phyloP scores from a whole-genome alignment of 306 rosid genomes.

The Canavalia ensiformis region DNA sequence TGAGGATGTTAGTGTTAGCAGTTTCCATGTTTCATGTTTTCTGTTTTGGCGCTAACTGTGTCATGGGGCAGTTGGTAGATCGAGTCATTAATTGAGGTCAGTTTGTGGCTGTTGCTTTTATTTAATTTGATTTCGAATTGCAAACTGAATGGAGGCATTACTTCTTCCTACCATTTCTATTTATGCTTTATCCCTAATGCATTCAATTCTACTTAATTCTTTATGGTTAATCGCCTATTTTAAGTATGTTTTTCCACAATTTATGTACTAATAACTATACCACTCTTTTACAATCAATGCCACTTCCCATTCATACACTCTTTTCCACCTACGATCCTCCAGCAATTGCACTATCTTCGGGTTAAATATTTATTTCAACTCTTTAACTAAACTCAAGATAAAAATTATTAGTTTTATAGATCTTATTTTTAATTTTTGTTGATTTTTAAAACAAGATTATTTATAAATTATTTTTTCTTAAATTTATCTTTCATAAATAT shows the following conservation, averaged over 20 bases:
- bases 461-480: no score
- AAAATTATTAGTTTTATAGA: no score
- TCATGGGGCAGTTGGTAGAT: constrained; percentile 51
- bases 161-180: constrained; percentile 33
- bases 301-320: background rate
- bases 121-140: constrained; percentile 25
- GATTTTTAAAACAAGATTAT: no score
- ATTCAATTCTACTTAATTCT: background rate
- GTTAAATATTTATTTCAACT: no score
- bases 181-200: background rate
- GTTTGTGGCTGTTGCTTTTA: constrained; percentile 40
- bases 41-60: constrained; percentile 45
- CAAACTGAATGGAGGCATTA: constrained; percentile 5
- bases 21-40: constrained; percentile 1
- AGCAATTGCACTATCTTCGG: no score
- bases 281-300: background rate
- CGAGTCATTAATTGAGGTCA: constrained; percentile 37
- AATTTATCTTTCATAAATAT: no score
- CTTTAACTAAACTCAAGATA: no score
- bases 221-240: background rate
- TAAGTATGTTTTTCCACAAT: background rate
- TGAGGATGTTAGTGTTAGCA: background rate
- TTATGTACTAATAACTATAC: background rate
- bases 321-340: no score
- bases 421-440: no score